A percentile compares a stretch with the other conserved stretches of the same genome.
phyloP scores from a whole-genome alignment of 2,329 filamentous ascomycete genomes.

The Aspergillus jensenii region DNA sequence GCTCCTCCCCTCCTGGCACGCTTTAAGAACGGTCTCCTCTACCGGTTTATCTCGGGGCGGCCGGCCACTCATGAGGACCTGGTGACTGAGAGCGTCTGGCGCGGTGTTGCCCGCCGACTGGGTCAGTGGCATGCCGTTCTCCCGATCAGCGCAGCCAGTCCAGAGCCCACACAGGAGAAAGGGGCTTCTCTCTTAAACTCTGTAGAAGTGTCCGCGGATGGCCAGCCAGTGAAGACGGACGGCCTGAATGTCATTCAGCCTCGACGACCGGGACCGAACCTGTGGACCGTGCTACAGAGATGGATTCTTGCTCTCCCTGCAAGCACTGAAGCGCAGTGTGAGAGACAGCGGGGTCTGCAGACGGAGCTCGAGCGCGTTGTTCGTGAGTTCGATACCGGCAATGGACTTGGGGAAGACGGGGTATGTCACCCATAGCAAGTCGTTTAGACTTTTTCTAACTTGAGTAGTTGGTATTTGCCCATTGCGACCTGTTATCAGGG shows the following conservation, averaged over 20 bases:
- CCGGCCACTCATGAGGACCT: conserved; percentile 81
- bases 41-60: conserved; percentile 81
- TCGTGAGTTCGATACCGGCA: conserved; percentile 69
- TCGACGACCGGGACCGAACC: conserved; percentile 74
- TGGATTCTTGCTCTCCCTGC: conserved; percentile 87
- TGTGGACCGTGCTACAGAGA: conserved; percentile 95
- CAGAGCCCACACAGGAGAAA: conserved; percentile 17
- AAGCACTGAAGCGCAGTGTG: conserved; percentile 66
- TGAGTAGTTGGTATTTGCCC: conserved; percentile 78
- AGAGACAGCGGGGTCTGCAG: conserved; percentile 68
- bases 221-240: conserved; percentile 15
- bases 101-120: conserved; percentile 77
- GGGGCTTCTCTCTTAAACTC: conserved; percentile 19
- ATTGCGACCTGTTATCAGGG: conserved; percentile 93
- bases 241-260: conserved; percentile 49
- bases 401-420: conserved; percentile 72
- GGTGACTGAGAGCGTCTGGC: conserved; percentile 71
- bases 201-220: conserved; percentile 21
- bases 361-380: conserved; percentile 71
- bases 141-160: conserved; percentile 52
- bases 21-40: conserved; percentile 95
- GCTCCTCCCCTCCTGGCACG: conserved; percentile 85
- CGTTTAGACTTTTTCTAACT: neutral
- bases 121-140: conserved; percentile 88
- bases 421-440: conserved; percentile 45